Base-by-base conservation (phyloP, 2,329 filamentous ascomycete species). In the Colletotrichum cordylinicola region DNA sequence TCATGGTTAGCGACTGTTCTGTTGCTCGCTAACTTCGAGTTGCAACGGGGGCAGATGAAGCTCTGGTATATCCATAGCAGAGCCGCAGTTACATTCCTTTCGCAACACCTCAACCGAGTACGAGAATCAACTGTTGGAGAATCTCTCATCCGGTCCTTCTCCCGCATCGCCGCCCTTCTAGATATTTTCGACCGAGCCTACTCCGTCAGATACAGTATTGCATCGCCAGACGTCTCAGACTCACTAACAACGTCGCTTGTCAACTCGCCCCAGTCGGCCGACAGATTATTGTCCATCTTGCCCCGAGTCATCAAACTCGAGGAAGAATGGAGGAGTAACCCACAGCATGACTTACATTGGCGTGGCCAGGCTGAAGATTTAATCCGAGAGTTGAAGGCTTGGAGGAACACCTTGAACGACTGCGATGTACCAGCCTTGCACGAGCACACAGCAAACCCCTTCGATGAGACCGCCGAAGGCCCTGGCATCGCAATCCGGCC, bases 41-140 rank as follows among this genome's bases (percentile, higher is more conserved):
- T 74, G 2, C 71, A 70, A n/a, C 66, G 65, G 21, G 66, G 66
- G 6, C 71, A 74, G 24, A 69, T 74, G 71, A 74, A 70, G 43
- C 39, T 74, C 4, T 74, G 71, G 71, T 70, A 74, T 4, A 69
- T 74, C 8, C 71, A 70, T n/a, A 64, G 71, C 56, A 39, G 71
- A 8, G 71, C 71, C 2, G 71, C 71, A 6, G 56, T 74, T n/a
- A 55, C 66, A 4, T 69, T 74, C 21, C 56, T 74, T 2, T 74
- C 71, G 6, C 71, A 74, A 39, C 56, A 74, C 16, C 55, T 74
- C 39, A 55, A 16, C 2, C 65, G 66, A 7, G 43, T 74, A 9
- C 39, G 43, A 2, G 58, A 62, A 4, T 74, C 58, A 1, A 24
- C 71, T 2, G 71, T 31, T 2, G 71, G 65, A 2, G 65, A 74